A percentile compares a stretch with the other conserved stretches of the same genome.
Conservation (phyloP, 352 stramenopile genomes). For the Lagenidium sp. region DNA sequence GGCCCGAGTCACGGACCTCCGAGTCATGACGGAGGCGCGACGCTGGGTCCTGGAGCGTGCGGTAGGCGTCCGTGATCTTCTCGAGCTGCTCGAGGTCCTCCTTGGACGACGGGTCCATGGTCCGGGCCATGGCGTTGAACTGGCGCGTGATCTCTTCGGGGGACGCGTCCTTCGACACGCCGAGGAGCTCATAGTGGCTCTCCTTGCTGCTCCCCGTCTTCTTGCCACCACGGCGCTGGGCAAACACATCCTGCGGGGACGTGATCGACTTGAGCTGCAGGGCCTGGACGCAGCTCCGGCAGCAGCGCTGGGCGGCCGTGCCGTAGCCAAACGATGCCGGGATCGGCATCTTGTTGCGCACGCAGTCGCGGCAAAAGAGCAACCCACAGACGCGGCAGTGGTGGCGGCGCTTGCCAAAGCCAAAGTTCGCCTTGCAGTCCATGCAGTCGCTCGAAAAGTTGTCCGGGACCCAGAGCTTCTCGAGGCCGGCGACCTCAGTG, state of each 20-base stretch:
- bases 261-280: conserved; percentile 84
- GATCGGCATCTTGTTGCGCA: conserved; percentile 81
- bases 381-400: conserved; percentile 81
- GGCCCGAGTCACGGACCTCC: conserved; percentile 41
- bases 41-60: conserved; percentile 56
- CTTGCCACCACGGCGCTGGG: conserved; percentile 50
- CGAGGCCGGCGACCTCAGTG: conserved; percentile 52
- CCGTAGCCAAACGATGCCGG: conserved; percentile 76
- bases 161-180: conserved; percentile 51
- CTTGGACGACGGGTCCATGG: conserved; percentile 48
- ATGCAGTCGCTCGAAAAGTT: conserved; percentile 85
- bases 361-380: conserved; percentile 72
- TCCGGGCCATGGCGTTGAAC: conserved; percentile 63
- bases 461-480: conserved; percentile 83
- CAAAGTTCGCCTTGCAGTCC: conserved; percentile 79
- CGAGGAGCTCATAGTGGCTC: conserved; percentile 61
- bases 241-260: conserved; percentile 78
- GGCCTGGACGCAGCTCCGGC: conserved; percentile 71
- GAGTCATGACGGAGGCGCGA: conserved; percentile 50
- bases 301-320: conserved; percentile 64
- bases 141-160: conserved; percentile 68
- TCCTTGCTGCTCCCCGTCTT: conserved; percentile 32
- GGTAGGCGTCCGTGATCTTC: conserved; percentile 74
- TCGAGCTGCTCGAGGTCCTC: conserved; percentile 64
- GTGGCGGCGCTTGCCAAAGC: conserved; percentile 75